phyloP scores from a whole-genome alignment of 2,329 filamentous ascomycete species.

The Spiromastix sp. region DNA sequence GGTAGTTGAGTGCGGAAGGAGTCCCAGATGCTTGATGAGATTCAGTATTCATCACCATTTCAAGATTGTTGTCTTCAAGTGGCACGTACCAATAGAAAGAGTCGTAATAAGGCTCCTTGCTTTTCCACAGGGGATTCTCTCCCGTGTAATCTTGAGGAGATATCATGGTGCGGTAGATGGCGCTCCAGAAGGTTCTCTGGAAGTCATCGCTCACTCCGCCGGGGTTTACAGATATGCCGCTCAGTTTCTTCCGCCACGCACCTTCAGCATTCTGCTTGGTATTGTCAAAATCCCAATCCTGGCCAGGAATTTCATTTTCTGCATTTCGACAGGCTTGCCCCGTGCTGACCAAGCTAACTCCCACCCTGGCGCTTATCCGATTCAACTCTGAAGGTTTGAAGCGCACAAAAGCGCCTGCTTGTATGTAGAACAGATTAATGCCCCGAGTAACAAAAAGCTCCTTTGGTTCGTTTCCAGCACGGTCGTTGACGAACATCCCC shows the following conservation, averaged over 20 bases:
- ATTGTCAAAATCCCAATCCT: slow-evolving; percentile 51
- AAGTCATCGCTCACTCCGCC: slow-evolving; percentile 45
- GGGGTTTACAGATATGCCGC: slow-evolving; percentile 45
- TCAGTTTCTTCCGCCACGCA: slow-evolving; percentile 53
- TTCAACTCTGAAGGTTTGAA: slow-evolving; percentile 39
- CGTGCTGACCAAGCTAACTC: slow-evolving; percentile 57
- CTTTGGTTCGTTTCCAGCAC: neutral
- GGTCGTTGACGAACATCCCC: slow-evolving; percentile 47
- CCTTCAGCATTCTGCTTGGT: slow-evolving; percentile 42
- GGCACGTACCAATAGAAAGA: too few species aligned
- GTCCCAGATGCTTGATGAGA: slow-evolving; percentile 64
- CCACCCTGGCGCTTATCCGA: slow-evolving; percentile 54
- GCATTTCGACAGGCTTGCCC: slow-evolving; percentile 58
- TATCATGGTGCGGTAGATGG: slow-evolving; percentile 59
- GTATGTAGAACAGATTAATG: slow-evolving; percentile 42
- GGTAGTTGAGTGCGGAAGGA: slow-evolving; percentile 59
- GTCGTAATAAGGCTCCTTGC: slow-evolving; percentile 55
- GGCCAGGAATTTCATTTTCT: slow-evolving; percentile 53
- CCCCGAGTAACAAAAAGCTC: neutral
- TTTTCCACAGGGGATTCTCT: slow-evolving; percentile 58
- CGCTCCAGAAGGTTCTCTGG: slow-evolving; percentile 56
- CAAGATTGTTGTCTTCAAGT: too few species aligned
- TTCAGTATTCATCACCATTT: too few species aligned
- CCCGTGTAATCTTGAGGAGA: slow-evolving; percentile 64
- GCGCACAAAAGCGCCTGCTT: slow-evolving; percentile 53